Base-by-base conservation (phyloP, 495 filamentous ascomycete species). In the Elaphomyces granulatus region DNA sequence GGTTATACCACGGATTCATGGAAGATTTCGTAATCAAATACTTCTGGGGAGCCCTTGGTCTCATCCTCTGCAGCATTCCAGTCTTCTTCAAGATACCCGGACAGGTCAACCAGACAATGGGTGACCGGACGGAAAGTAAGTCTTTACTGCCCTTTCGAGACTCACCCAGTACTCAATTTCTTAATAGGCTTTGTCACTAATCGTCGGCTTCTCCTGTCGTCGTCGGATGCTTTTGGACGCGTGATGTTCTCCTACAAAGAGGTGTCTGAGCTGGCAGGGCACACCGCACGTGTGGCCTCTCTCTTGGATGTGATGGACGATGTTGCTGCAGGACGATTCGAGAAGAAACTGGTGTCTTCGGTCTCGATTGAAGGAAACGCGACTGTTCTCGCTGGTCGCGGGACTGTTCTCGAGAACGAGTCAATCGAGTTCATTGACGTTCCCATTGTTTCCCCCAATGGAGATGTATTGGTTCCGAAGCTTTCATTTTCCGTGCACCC, bases 1-100 rank as follows among this genome's bases (percentile, higher is more conserved):
- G 90, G 19, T 78, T 98, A 48, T 96, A 94, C 54, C 86, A 98
- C 51, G 87, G 86, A 9, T 78, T 98, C 45, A 95, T 96, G 90
- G 92, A 98, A 54, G 90, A 98, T 55, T 98, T 94, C 61, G 83
- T 96, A 10, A 88, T 96, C 51, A 98, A 98, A 61, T 98, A 98
- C 52, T 90, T 94, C 65, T 98, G 90, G 90, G 92, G 92, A 38
- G 90, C 90, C 3, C 48, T 98, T 34, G 90, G 90, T 4, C 70
- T 96, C 49, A 60, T 92, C 45, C 77, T 98, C n/a, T 96, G 92
- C 65, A 88, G 86, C 52, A 75, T 94, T 2, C 90, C 90, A 1
- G 88, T 96, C 0, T 98, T 98, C 58, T 83, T 96, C 68, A 86
- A 83, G 61, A 67, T 95, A 2, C 88, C 90, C 7, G 83, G 83